Percentiles rank a stretch among this genome's conserved stretches.
Conservation (phyloP, 2,329 filamentous ascomycete species). For the Colletotrichum abscissum region DNA sequence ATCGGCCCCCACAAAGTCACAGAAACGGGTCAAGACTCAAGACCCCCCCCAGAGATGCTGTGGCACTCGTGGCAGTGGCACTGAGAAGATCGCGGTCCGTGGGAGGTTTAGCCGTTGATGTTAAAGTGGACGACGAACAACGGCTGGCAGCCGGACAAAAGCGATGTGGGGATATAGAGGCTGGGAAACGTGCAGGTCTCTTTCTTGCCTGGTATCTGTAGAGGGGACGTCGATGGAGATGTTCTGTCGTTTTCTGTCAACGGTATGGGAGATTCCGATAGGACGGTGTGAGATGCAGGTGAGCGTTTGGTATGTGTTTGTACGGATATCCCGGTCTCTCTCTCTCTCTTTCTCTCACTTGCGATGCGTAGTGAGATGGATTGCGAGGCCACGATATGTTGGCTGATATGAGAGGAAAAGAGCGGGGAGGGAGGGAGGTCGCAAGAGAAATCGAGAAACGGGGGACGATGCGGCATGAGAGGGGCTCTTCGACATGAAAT, state of each 20-base stretch:
- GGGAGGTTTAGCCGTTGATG: not conserved
- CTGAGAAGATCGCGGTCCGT: not conserved
- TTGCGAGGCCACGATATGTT: not conserved
- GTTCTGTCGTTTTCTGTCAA: slow-evolving; percentile 15
- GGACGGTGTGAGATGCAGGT: slow-evolving; percentile 5
- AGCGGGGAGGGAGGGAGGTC: slow-evolving; percentile 10
- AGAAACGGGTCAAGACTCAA: not conserved
- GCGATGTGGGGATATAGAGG: slow-evolving; percentile 11
- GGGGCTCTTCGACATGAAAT: slow-evolving; percentile 9
- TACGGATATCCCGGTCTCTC: not conserved
- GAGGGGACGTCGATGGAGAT: not conserved
- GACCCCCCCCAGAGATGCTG: not conserved
- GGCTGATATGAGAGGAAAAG: slow-evolving; percentile 27
- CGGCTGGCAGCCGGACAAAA: slow-evolving; percentile 3
- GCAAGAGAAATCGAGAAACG: not conserved
- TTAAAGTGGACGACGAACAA: slow-evolving; percentile 23
- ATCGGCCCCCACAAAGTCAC: slow-evolving; percentile 13
- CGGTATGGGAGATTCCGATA: slow-evolving; percentile 1
- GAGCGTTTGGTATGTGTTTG: not conserved
- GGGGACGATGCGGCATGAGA: not conserved
- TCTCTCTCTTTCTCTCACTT: not conserved
- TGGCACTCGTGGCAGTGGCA: not conserved
- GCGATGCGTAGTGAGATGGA: not conserved
- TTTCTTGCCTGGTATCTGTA: not conserved
- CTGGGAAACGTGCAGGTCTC: not conserved